Base-by-base conservation (phyloP, 768 basidiomycete species). In the Leccinellum luteum region DNA sequence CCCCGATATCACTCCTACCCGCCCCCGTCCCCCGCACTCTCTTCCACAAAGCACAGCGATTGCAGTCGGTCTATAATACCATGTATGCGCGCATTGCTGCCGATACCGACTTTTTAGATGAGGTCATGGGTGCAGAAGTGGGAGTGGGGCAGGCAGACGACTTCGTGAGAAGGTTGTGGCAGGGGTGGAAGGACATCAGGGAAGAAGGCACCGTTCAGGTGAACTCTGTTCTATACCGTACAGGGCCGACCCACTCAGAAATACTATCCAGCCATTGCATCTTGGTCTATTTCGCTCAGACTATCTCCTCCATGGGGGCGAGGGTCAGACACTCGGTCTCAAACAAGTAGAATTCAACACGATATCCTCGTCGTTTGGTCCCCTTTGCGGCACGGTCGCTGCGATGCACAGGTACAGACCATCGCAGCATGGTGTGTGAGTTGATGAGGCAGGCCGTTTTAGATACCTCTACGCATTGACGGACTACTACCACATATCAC, bases 301-400 rank as follows among this genome's bases (percentile, higher is more conserved):
- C 75, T 99, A 98, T 73, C 78, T 98, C 30, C 74, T 98, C 21
- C 93, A 99, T 63, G 72, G 78, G 8, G 77, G 78, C 2, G 61
- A 64, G 0, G 69, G 74, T 28, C 67, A 44, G 13, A 21, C 19
- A 14, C 65, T 77, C 14, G 72, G 75, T 6, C 73, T 99, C 60
- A 96, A 94, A 70, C 96, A 99, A 74, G 96, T 98, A 43, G 96
- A 99, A 71, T 97, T 98, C 75, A 99, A 99, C 69, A 97, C 96
- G 9, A 95, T 98, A 60, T 92, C 94, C 3, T 84, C 87, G 0
- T 94, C 94, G 1, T 96, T 98, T 70, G 96, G 94, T 0, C 67
- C 86, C 1, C 77, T 98, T 14, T 90, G 90, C 0, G 78, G 90
- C 60, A 79, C 77, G 35, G 76, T 80, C 10, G 79, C 88, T 4